Base-by-base conservation (phyloP, 257 asterid genomes). In the Nicotiana tabacum region DNA sequence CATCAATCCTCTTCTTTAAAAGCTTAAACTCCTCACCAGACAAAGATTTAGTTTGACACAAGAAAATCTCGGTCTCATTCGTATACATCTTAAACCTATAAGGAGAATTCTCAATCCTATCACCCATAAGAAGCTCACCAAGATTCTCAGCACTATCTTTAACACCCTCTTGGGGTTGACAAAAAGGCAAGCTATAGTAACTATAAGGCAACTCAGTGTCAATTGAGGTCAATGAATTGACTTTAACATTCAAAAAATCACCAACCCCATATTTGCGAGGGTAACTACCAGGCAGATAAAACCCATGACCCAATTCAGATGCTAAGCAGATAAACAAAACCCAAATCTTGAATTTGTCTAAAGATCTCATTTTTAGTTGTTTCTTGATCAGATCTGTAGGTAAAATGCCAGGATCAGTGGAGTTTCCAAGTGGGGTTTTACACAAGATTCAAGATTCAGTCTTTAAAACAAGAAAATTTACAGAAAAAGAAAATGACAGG, bases 61-160 rank as follows among this genome's bases (percentile, higher is more conserved):
- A 77, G 82, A 92, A 93, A 27, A 94, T 85, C 32, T 91, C 94
- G 0, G 95, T 80, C 90, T 94, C 97, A 82, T 93, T 94, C 10
- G 88, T 86, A 56, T 86, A 85, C 97, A 90, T 93, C 91, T 94
- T 94, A 85, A 94, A 94, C 88, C 91, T 88, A 84, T 93, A 91
- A 13, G 97, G 98, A 15, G 98, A 94, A 81, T 90, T 93, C 91
- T 94, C 98, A 29, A 93, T 94, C 89, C 97, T 89, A 86, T 94
- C 98, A 55, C 98, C 98, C 98, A 94, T 93, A 13, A 94, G 97
- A 56, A 94, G 90, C 94, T 94, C 98, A 72, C 97, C 98, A 13
- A 94, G 96, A 87, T 94, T 94, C 67, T 94, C 98, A 0, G 95
- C 97, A 81, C 96, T 93, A 83, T 94, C 97, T 89, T 91, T 94